Evolutionary conservation across 2,329 filamentous ascomycete genomes (phyloP), one percentile per base, ranked within the genome.

Genomic region (Onygenales sp.): DNA sequence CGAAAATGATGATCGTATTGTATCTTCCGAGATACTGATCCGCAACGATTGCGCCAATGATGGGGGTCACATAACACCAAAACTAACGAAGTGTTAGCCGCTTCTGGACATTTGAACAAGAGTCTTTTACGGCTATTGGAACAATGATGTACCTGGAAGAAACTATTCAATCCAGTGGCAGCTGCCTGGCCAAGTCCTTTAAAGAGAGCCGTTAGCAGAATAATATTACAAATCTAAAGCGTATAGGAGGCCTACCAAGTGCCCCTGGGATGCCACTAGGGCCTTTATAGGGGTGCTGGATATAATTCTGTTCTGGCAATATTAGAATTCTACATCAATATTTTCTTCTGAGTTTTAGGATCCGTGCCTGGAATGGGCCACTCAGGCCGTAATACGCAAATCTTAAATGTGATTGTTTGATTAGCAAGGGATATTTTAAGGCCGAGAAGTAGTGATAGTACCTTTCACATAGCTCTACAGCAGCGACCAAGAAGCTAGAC

Each of bases 1-100:
- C 75, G 59, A 82, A 82, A 58, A 75, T 62, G 33, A 79, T 63
- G 41, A 84, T 79, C 1, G 81, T 81, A 62, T 79, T 81, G 67
- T 79, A 83, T 59, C 81, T 78, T 52, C 81, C 81, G 8, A 82
- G 69, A 64, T 81, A 82, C 38, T 78, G 76, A 62, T 84, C 81
- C 14, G 81, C 79, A 46, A 83, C 63, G 53, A 81, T 75, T 44
- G 78, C 81, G 64, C 79, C 77, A 17, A 79, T 50, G 36, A 82
- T 76, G 3, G 81, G 80, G 27, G 78, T 79, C 33, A 79, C 64
- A 64, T 79, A 80, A 55, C 75, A 76, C 74, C 75, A 80, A 65
- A 80, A 79, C 58, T 59, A 41, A 13, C 27, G 2, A 8, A 13
- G 13, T 21, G 17, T 44, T 6, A 45, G 39, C 14, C 31, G 41